A percentile compares a stretch with the other conserved stretches of the same genome.
Evolutionary conservation across 495 filamentous ascomycete species (phyloP).

Genomic region (Talaromyces liani): DNA sequence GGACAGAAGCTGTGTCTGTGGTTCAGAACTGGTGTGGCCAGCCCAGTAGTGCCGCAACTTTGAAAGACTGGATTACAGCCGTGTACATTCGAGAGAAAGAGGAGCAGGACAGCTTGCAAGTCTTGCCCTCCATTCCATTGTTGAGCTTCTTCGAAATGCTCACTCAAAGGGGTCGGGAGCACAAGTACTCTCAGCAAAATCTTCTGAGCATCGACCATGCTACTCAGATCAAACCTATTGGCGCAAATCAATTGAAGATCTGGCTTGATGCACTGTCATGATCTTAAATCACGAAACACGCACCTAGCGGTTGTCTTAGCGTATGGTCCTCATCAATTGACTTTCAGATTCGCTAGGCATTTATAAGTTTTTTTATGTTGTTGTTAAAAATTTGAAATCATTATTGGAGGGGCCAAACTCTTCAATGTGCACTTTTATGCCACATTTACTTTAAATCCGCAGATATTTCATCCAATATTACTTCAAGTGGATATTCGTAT

Average conservation of each 20-base stretch:
- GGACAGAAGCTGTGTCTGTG: not conserved
- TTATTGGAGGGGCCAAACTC: too few species aligned
- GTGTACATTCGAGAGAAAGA: not conserved
- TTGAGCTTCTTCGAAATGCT: not conserved
- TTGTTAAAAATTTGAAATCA: too few species aligned
- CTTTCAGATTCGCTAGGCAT: too few species aligned
- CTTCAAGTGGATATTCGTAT: too few species aligned
- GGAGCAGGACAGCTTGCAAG: not conserved
- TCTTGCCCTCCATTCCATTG: not conserved
- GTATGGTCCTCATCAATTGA: too few species aligned
- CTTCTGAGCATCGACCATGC: not conserved
- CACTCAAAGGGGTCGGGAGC: not conserved
- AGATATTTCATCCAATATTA: too few species aligned
- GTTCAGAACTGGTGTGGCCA: not conserved
- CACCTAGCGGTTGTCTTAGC: not conserved
- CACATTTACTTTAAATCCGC: too few species aligned
- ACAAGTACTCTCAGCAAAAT: not conserved
- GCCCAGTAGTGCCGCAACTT: not conserved
- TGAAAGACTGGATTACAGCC: not conserved
- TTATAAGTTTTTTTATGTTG: too few species aligned
- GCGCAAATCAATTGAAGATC: not conserved
- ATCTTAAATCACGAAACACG: not conserved
- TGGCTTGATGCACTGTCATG: not conserved
- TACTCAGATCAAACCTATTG: not conserved
- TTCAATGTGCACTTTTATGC: too few species aligned